These are phyloP conservation scores for Auriscalpium vulgare DNA, from an alignment of 768 basidiomycete genomes.

Conservation along the genomic window DNA sequence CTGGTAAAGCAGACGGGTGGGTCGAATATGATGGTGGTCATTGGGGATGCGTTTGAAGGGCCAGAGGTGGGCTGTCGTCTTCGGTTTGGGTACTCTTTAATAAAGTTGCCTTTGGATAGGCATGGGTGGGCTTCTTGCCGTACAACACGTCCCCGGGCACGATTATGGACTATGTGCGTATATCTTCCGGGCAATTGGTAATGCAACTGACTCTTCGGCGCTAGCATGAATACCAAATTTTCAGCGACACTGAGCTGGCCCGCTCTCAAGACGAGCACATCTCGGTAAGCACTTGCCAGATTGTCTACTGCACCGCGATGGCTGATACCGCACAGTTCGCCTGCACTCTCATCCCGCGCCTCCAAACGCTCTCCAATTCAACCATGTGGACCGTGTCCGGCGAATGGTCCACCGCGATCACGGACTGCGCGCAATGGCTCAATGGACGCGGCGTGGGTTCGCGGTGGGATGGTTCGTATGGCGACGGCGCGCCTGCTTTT, in stretches of 20 bases:
- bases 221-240: constrained; percentile 71
- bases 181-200: too few relatives aligned
- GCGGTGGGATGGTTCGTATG: constrained; percentile 58
- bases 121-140: constrained; percentile 54
- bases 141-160: constrained; percentile 45
- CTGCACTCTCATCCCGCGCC: constrained; percentile 38
- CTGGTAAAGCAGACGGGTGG: constrained; percentile 46
- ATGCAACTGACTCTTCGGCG: too few relatives aligned
- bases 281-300: constrained; percentile 29
- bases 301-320: background rate
- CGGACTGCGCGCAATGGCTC: constrained; percentile 73
- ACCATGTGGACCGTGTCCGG: constrained; percentile 73
- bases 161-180: constrained; percentile 58
- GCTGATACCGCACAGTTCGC: constrained; percentile 34
- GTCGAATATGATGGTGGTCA: constrained; percentile 49
- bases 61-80: too few relatives aligned
- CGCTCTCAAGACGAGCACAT: constrained; percentile 53
- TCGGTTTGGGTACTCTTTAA: too few relatives aligned
- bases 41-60: constrained; percentile 64
- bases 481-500: constrained; percentile 35
- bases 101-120: constrained; percentile 23
- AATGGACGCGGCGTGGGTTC: constrained; percentile 70
- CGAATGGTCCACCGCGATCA: constrained; percentile 71
- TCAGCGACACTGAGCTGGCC: constrained; percentile 47
- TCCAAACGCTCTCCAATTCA: constrained; percentile 37